phyloP scores from a whole-genome alignment of 2,329 filamentous ascomycete genomes.

The Cladosporium phlei region DNA sequence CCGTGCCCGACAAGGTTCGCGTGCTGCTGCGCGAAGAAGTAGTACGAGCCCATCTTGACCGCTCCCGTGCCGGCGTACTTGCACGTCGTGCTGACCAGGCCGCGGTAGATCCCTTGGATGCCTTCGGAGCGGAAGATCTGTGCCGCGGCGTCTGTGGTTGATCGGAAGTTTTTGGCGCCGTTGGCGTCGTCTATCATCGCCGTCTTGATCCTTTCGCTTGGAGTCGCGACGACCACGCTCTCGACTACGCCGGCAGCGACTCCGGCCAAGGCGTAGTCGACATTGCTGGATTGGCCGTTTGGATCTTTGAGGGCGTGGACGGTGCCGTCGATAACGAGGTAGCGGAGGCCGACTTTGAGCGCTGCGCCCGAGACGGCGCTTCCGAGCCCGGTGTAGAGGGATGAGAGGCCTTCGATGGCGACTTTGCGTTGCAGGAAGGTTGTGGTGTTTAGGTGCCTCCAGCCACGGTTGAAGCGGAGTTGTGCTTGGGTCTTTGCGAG shows the following conservation, averaged over 20 bases:
- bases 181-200: slow-evolving; percentile 27
- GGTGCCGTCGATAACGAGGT: slow-evolving; percentile 28
- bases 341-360: slow-evolving; percentile 31
- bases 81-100: slow-evolving; percentile 42
- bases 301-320: slow-evolving; percentile 23
- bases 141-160: slow-evolving; percentile 7
- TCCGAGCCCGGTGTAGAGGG: slow-evolving; percentile 29
- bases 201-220: slow-evolving; percentile 28
- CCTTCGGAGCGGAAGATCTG: slow-evolving; percentile 38
- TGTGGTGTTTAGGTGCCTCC: slow-evolving; percentile 20
- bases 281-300: slow-evolving; percentile 22
- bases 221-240: slow-evolving; percentile 28
- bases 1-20: not conserved
- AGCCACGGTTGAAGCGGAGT: slow-evolving; percentile 18
- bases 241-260: slow-evolving; percentile 26
- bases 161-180: slow-evolving; percentile 11
- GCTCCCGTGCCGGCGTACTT: slow-evolving; percentile 48
- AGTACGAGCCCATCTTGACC: slow-evolving; percentile 46
- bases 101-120: slow-evolving; percentile 41
- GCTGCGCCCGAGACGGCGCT: slow-evolving; percentile 28
- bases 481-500: slow-evolving; percentile 33
- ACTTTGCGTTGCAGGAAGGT: slow-evolving; percentile 20
- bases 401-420: slow-evolving; percentile 19
- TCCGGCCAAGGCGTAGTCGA: slow-evolving; percentile 24
- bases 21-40: slow-evolving; percentile 11